Evolutionary conservation across 139 green algal species (phyloP).

Genomic region (Picochlorum sp.): DNA sequence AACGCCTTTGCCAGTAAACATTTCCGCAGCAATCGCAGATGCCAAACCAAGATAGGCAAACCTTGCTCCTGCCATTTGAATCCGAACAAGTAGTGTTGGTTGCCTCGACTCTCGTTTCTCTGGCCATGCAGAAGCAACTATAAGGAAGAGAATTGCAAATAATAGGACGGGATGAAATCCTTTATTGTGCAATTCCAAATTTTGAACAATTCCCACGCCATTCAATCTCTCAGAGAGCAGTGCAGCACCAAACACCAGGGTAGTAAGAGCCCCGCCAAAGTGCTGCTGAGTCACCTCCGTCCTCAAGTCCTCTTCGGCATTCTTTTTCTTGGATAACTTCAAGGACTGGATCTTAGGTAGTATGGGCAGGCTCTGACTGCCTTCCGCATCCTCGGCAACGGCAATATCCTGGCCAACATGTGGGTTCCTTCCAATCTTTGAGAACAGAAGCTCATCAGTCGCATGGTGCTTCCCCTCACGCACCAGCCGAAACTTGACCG

Average conservation of each 20-base stretch:
- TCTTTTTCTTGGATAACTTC: not conserved
- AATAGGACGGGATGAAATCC: constrained; percentile 33
- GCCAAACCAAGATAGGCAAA: constrained; percentile 27
- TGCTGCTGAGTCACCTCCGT: not conserved
- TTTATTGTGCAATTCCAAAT: constrained; percentile 28
- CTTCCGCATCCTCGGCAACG: no score
- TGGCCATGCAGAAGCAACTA: constrained; percentile 13
- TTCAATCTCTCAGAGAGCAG: constrained; percentile 38
- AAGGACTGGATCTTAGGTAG: not conserved
- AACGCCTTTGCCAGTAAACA: constrained; percentile 36
- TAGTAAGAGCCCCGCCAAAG: constrained; percentile 9
- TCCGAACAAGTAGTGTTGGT: not conserved
- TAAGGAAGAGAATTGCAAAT: constrained; percentile 12
- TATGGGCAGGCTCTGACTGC: no score
- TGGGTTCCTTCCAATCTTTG: no score
- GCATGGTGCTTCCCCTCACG: no score
- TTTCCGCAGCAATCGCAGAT: constrained; percentile 26
- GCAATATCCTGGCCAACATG: no score
- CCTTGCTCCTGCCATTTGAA: constrained; percentile 15
- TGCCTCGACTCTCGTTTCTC: not conserved
- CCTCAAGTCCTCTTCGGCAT: not conserved
- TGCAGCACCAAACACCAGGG: constrained; percentile 7
- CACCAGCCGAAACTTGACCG: no score
- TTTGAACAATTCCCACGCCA: constrained; percentile 27
- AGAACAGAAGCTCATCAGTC: no score